Conservation (phyloP, 1,139 yeast genomes). For the Geotrichum klebahnii region DNA sequence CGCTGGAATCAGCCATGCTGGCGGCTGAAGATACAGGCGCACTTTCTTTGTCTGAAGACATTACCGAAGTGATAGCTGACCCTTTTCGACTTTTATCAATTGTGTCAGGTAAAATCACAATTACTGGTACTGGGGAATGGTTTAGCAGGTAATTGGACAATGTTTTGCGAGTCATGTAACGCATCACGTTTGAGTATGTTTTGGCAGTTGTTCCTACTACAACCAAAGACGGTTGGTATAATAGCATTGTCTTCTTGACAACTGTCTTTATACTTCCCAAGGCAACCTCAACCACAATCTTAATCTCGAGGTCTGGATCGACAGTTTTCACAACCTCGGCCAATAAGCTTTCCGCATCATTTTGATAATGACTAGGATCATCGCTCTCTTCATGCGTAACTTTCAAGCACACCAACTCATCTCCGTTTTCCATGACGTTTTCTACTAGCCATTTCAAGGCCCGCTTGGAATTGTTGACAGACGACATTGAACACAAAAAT, state of each 20-base stretch:
- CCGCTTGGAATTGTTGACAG: constrained; percentile 21
- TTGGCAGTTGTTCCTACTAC: constrained; percentile 31
- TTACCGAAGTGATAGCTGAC: constrained; percentile 10
- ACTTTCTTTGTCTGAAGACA: too few species aligned
- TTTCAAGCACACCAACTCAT: constrained; percentile 32
- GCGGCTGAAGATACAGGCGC: neutral
- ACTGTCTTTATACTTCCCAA: constrained; percentile 31
- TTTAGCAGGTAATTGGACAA: constrained; percentile 31
- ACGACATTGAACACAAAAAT: constrained; percentile 23
- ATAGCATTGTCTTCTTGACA: constrained; percentile 29
- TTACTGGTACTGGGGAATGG: constrained; percentile 33
- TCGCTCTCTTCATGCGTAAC: constrained; percentile 20
- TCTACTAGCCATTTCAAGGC: constrained; percentile 31
- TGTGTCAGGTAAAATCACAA: constrained; percentile 21
- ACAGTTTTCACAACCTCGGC: constrained; percentile 24
- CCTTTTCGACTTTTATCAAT: neutral
- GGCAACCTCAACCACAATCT: constrained; percentile 32
- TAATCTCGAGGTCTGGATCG: constrained; percentile 25
- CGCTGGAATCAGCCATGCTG: neutral
- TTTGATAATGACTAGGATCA: constrained; percentile 23
- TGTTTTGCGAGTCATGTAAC: constrained; percentile 26
- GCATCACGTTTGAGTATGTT: constrained; percentile 27
- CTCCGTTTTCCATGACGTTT: constrained; percentile 31
- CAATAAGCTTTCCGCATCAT: constrained; percentile 28
- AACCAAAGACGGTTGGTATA: constrained; percentile 33